Evolutionary conservation across 768 basidiomycete species (phyloP), one percentile per base, ranked within the genome.

Genomic region (Leccinum obscurum): DNA sequence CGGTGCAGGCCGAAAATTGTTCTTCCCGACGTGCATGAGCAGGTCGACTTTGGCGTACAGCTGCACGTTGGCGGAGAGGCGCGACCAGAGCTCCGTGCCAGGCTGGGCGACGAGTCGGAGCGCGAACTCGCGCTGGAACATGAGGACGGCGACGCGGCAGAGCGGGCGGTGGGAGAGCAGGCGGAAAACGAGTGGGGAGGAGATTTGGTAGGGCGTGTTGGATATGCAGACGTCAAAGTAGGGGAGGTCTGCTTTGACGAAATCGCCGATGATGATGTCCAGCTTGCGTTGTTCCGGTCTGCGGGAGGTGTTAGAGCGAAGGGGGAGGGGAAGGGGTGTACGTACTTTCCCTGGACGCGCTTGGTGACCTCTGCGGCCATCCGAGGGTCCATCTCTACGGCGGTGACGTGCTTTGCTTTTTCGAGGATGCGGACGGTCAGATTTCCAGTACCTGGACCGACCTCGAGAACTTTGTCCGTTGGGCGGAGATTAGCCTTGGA

Each of bases 111-210:
- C 87, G 11, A 99, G 84, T 2, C 97, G 89, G 62, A 95, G 81
- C 0, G 97, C 97, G 69, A 99, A 99, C 76, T 99, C 97, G 58
- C 95, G 90, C 77, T 99, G 97, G 79, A 99, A 99, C 97, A 99
- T 99, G 78, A 99, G 90, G 62, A 99, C 93, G 35, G 94, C 93
- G 59, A 91, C 86, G 26, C 96, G 93, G 72, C 92, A 93, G 49
- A 98, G 80, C 0, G 97, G 97, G 2, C 97, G 90, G 68, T 98
- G 95, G 3, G 97, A 98, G 53, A 98, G 87, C 35, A 99, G 85
- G 61, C 93, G 92, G 83, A 99, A 99, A 57, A 98, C 90, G 54
- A 99, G 88, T 6, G 95, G 93, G 1, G 97, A 98, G 2, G 97
- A 98, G 68, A 99, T 99, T 75, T 98, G 95, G 76, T 98, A 99